Base-by-base conservation (phyloP, 805 yeast species). In the Ogataea chonburiensis region DNA sequence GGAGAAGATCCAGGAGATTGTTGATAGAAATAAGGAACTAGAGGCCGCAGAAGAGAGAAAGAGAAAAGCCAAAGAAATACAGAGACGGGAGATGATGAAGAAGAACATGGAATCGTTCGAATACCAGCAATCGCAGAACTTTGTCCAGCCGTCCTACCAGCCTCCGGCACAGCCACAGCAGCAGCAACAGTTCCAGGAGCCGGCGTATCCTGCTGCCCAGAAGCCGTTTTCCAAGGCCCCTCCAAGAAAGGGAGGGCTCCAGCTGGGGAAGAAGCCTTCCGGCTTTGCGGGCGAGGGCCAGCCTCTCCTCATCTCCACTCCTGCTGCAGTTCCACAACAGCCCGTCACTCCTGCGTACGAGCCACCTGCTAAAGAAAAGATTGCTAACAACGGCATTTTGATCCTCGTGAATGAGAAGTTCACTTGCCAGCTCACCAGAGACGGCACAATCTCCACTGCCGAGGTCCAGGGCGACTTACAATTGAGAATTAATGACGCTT, bases 41-140 rank as follows among this genome's bases (percentile, higher is more conserved):
- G 98, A 91, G 64, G 98, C 98, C 25, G 81, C 86, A 37, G 98
- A 93, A 66, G 96, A 91, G 64, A 82, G 98, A 65, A 91, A 91
- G 67, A 84, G 94, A 64, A 81, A 86, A 60, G 97, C 98, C 33
- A 86, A 84, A 61, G 94, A 85, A 56, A 81, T 85, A 44, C 94
- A 87, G 60, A 73, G 86, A 60, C 81, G 75, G 54, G 93, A 84
- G 59, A 72, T 77, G 69, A 80, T 80, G 35, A 74, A 73, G 47
- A 71, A 76, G 57, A 77, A 75, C 53, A 67, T 78, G 64, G 79
- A 75, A 46, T 40, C 50, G 14, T 44, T 31, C 34, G 49, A 42
- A 31, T 42, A 29, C 36, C 53, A 49, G 40, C 52, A 50, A 38
- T 40, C 44, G 9, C 51, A 49, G 20, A 43, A 42, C 25, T 47